phyloP scores from a whole-genome alignment of 2,329 filamentous ascomycete genomes.

The Beauveria bassiana region DNA sequence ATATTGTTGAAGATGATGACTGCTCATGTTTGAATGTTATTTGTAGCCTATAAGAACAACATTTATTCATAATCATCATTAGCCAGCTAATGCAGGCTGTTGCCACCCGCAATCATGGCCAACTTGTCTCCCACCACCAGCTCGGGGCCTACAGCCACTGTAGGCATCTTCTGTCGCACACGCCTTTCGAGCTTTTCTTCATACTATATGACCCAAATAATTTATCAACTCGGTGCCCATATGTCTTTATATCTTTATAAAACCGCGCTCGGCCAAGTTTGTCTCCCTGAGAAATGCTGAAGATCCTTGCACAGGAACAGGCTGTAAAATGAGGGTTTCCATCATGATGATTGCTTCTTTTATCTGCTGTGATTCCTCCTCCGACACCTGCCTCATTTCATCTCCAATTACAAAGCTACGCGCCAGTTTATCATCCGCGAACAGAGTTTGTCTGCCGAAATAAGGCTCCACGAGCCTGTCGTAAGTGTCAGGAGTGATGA shows the following conservation, averaged over 20 bases:
- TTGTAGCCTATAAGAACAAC: no score
- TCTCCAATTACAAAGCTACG: not conserved
- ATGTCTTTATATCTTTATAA: not conserved
- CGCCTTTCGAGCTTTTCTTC: no score
- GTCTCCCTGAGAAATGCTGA: not conserved
- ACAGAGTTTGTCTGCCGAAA: not conserved
- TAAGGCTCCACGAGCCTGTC: not conserved
- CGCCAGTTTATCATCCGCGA: not conserved
- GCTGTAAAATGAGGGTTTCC: not conserved
- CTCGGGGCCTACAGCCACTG: no score
- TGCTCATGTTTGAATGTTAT: no score
- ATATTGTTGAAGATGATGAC: not conserved
- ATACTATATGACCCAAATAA: no score
- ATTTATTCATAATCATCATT: no score
- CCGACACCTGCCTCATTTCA: not conserved
- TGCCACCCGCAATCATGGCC: no score
- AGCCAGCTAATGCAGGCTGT: no score
- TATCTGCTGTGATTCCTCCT: not conserved
- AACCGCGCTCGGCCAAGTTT: not conserved
- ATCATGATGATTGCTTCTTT: not conserved
- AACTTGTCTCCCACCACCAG: no score
- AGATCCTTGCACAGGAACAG: not conserved
- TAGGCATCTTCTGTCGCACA: no score
- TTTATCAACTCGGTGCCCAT: no score
- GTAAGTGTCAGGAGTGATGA: not conserved